phyloP scores from a whole-genome alignment of 2,329 filamentous ascomycete species.

The Xylariales sp. region DNA sequence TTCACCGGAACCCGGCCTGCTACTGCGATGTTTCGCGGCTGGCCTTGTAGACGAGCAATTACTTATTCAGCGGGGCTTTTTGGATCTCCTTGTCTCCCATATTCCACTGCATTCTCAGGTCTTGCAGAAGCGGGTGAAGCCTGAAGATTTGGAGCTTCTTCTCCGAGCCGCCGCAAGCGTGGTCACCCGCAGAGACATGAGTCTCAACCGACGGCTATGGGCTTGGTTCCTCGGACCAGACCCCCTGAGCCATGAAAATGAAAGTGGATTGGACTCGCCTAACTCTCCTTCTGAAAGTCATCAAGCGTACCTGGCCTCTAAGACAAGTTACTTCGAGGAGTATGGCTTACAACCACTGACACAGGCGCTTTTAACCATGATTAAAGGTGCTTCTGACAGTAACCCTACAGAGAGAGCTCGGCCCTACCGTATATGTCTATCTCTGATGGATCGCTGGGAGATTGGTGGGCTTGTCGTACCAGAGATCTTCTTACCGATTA shows the following conservation, averaged over 20 bases:
- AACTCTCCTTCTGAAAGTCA: constrained; percentile 35
- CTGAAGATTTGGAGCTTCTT: constrained; percentile 74
- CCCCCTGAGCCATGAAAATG: constrained; percentile 42
- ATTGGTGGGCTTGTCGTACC: constrained; percentile 88
- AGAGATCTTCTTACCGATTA: constrained; percentile 80
- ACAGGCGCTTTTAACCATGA: constrained; percentile 71
- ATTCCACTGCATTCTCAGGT: constrained; percentile 80
- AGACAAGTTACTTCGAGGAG: constrained; percentile 77
- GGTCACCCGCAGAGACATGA: constrained; percentile 90
- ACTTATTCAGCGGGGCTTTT: constrained; percentile 87
- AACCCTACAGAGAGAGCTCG: constrained; percentile 67
- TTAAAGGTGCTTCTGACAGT: constrained; percentile 48
- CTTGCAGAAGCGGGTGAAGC: constrained; percentile 68
- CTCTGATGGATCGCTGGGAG: constrained; percentile 97
- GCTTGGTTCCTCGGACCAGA: constrained; percentile 89
- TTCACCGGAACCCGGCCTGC: constrained; percentile 83
- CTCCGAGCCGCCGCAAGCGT: constrained; percentile 82
- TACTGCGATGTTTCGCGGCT: constrained; percentile 87
- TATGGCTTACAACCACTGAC: constrained; percentile 73
- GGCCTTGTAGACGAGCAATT: constrained; percentile 84
- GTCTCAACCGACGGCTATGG: constrained; percentile 91
- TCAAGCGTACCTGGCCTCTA: constrained; percentile 46
- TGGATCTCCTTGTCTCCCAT: constrained; percentile 88
- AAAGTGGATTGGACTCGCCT: constrained; percentile 42
- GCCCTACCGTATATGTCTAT: constrained; percentile 88